phyloP scores from a whole-genome alignment of 2,329 filamentous ascomycete genomes.

The Aspergillus eucalypticola region DNA sequence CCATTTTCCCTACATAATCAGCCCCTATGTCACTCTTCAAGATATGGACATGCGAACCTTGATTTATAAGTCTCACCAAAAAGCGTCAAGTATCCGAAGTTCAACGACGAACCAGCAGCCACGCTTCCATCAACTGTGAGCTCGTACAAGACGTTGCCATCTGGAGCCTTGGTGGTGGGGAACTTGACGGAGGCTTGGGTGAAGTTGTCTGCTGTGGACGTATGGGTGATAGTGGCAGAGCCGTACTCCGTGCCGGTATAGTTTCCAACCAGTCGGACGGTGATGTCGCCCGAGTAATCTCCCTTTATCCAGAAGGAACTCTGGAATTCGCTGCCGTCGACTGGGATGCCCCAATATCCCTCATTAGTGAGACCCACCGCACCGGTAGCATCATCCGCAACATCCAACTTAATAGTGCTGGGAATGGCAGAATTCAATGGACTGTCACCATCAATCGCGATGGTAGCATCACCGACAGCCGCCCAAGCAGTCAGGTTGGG shows the following conservation, averaged over 20 bases:
- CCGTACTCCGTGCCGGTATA: conserved; percentile 21
- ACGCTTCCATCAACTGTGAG: conserved; percentile 16
- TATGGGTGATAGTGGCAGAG: conserved; percentile 17
- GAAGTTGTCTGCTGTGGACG: conserved; percentile 18
- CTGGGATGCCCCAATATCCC: conserved; percentile 33
- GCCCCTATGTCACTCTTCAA: background rate
- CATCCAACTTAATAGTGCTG: conserved; percentile 50
- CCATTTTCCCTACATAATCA: conserved; percentile 50
- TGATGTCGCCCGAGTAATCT: conserved; percentile 20
- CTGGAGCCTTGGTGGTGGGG: conserved; percentile 16
- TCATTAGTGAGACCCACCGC: conserved; percentile 46
- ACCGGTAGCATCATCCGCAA: conserved; percentile 25
- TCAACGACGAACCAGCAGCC: conserved; percentile 17
- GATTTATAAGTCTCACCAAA: conserved; percentile 23
- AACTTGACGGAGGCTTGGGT: conserved; percentile 22
- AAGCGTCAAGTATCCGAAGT: conserved; percentile 22
- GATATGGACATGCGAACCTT: background rate
- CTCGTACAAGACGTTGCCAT: conserved; percentile 19
- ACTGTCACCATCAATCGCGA: conserved; percentile 51
- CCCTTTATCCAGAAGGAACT: conserved; percentile 29
- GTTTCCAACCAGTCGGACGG: conserved; percentile 20
- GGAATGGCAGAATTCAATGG: conserved; percentile 57
- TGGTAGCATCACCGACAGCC: conserved; percentile 44
- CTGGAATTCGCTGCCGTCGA: conserved; percentile 22
- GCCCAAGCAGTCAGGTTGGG: conserved; percentile 52